Evolutionary conservation across 345 rosid genomes (phyloP), one percentile per base, ranked within the genome.

Genomic region (Gynandropsis gynandra): DNA sequence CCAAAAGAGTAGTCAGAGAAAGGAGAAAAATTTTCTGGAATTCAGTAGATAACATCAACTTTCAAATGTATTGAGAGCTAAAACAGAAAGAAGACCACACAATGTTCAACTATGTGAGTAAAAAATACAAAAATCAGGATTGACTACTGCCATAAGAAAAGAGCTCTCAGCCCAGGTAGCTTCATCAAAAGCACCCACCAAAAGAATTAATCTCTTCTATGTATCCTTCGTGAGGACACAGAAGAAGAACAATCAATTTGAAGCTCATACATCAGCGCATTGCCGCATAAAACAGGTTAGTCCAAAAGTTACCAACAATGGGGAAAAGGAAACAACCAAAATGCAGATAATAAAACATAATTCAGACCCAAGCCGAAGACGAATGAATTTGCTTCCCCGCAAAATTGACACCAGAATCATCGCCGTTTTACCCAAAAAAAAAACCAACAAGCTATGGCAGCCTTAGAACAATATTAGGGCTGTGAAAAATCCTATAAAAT

Each of bases 341-440:
- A 46, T 15, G 6, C 13, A 16, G 27, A 46, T 15, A 54, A 11
- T 19, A 47, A 14, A 55, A 27, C 19, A 50, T 41, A 58, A 2
- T 17, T 11, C 32, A 60, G 13, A 32, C 50, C 33, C 48, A 61
- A 67, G 43, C 49, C 67, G 48, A 61, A 61, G 17, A 59, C 20
- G 13, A 8, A 1, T 1, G 29, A 58, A 31, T 9, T 6, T 15
- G 35, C 35, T 11, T 56, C 34, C 34, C 38, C 38, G 42, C 29
- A 3, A 24, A 48, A 24, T 5, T 29, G 47, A 8, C 8, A 9
- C 9, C 38, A 41, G 3, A 43, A 35, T 45, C 9, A 24, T 3
- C 7, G 42, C 42, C 16, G n/a, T 20, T 42, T 56, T 7, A 24
- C 24, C 7, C 37, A 7, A 24, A 9, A 8, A 20, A 33, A 33